Evolutionary conservation across 805 yeast species (phyloP), one percentile per base, ranked within the genome.

Genomic region (Saccharomycopsis sp.): DNA sequence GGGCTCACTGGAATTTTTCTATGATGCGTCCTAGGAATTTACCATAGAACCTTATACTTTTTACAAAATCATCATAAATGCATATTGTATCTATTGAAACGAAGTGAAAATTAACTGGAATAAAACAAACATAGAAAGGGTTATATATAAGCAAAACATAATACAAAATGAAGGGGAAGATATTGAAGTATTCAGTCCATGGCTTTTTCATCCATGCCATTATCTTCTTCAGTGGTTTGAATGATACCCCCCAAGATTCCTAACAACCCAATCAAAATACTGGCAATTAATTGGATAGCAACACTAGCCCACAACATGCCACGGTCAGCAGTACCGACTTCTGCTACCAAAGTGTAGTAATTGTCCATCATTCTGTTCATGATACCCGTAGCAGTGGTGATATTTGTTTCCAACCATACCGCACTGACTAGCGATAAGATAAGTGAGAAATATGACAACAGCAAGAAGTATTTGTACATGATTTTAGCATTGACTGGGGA

Each of bases 341-440:
- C 21, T 2, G 49, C 47, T 2, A 21, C 8, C 27, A 46, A 36
- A 8, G 37, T 21, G 31, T 37, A 46, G 36, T 43, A 44, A 13
- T 19, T 20, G 27, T 46, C 47, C 4, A 42, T 31, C 49, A 46
- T 43, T 35, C 41, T 34, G 33, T 41, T 44, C 45, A 46, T 40
- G 18, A 46, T 31, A 10, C 25, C 33, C 13, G 21, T 37, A 2
- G 49, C 49, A 1, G 49, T 46, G 17, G 43, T 40, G 9, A 40
- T 37, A 14, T 46, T 46, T 4, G 49, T 46, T 30, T 46, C 46
- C 20, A 43, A 20, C 49, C 49, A 46, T 8, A 46, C 41, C 5
- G 42, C 42, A 18, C 37, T 34, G 12, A 43, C 39, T 23, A 46
- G 34, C 6, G 47, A 18, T 9, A 46, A 34, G 10, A 31, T 21